Percentiles rank a stretch among this genome's conserved stretches.
These are phyloP conservation scores for Picea glauca DNA, from an alignment of 75 land plant species.

Conservation along the genomic window DNA sequence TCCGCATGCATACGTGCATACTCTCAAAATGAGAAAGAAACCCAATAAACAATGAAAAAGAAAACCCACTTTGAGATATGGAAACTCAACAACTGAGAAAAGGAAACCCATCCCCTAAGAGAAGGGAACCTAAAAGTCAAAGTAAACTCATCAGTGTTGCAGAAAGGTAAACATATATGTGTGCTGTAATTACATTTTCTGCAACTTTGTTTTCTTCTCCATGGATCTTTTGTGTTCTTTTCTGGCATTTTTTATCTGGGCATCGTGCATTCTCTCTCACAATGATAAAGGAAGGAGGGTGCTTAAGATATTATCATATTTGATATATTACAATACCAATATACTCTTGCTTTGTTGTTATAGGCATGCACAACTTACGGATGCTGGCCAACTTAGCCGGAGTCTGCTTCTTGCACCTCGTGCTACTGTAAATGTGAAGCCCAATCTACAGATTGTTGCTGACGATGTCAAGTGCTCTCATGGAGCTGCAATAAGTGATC, in stretches of 20 bases:
- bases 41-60: no score
- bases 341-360: background rate
- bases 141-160: no score
- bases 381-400: slow-evolving; percentile 96
- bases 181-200: no score
- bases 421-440: slow-evolving; percentile 89
- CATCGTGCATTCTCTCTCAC: background rate
- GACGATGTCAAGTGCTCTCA: slow-evolving; percentile 98
- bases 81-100: no score
- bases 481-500: slow-evolving; percentile 96
- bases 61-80: no score
- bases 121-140: no score
- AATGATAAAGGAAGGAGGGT: background rate
- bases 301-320: background rate
- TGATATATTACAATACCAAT: background rate
- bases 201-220: background rate
- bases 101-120: no score
- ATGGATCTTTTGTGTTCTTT: background rate
- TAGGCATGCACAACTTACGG: slow-evolving; percentile 95
- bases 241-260: background rate
- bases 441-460: slow-evolving; percentile 92
- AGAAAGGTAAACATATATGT: no score
- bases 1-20: no score
- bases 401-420: slow-evolving; percentile 80
- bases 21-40: no score